Percentiles rank a stretch among this genome's conserved stretches.
Evolutionary conservation across 305 asterid genomes (phyloP).

Genomic region (Fraxinus dipetala): DNA sequence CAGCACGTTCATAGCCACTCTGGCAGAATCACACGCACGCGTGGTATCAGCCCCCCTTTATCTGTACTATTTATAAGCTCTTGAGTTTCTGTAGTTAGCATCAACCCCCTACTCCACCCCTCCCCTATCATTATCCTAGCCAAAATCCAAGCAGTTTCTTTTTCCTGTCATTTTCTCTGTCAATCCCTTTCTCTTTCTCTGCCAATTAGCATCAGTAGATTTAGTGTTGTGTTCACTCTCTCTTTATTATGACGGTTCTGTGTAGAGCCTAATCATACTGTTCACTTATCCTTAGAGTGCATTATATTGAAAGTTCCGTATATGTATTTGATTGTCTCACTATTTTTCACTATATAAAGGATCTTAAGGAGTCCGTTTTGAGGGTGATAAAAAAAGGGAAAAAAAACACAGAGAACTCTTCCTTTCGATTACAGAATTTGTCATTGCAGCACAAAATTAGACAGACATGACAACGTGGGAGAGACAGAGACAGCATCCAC

Average conservation of each 20-base stretch:
- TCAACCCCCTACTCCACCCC: conserved; percentile 10
- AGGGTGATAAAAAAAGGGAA: neutral
- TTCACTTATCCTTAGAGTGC: neutral
- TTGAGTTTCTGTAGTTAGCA: conserved; percentile 15
- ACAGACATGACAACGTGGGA: conserved; percentile 44
- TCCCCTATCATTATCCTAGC: conserved; percentile 21
- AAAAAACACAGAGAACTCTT: neutral
- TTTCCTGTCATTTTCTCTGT: neutral
- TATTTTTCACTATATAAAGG: neutral
- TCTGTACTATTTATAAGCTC: conserved; percentile 23
- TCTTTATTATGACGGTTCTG: neutral
- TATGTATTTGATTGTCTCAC: neutral
- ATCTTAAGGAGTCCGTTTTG: neutral
- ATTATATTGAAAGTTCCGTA: neutral
- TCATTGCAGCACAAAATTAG: neutral
- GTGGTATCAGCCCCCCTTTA: conserved; percentile 20
- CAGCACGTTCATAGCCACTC: conserved; percentile 40
- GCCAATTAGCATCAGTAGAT: neutral
- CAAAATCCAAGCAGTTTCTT: conserved; percentile 43
- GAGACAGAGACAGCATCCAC: conserved; percentile 35
- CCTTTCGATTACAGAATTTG: neutral
- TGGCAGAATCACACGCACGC: conserved; percentile 49
- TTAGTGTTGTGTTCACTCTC: neutral
- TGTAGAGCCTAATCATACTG: neutral
- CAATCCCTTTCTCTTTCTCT: conserved; percentile 15